Evolutionary conservation across 306 rosid species (phyloP).

Genomic region (Cicer chorassanicum): DNA sequence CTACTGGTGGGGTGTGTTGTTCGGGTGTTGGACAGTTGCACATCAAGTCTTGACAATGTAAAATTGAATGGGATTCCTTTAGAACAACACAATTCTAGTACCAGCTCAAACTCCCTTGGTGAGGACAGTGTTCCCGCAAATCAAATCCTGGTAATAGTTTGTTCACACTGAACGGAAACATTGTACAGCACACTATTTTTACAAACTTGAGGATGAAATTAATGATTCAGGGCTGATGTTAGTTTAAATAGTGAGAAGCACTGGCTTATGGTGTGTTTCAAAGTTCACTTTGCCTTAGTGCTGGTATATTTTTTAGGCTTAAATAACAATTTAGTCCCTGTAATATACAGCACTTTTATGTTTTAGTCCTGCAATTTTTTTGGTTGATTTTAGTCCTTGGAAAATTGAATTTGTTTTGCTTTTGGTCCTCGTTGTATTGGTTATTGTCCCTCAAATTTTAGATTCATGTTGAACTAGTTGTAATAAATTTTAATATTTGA

Average conservation of each 20-base stretch:
- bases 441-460: not conserved
- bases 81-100: slow-evolving; percentile 41
- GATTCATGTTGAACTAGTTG: not conserved
- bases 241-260: slow-evolving; percentile 3
- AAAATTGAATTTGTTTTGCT: no score
- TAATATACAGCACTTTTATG: not conserved
- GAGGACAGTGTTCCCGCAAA: slow-evolving; percentile 46
- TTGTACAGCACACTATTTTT: not conserved
- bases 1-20: slow-evolving; percentile 84
- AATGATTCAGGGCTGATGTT: slow-evolving; percentile 13
- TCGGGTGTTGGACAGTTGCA: slow-evolving; percentile 82
- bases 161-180: slow-evolving; percentile 32
- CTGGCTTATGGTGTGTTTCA: not conserved
- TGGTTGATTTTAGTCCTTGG: not conserved
- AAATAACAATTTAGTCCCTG: not conserved
- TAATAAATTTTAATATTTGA: not conserved
- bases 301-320: not conserved
- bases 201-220: slow-evolving; percentile 21
- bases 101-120: slow-evolving; percentile 34
- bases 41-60: slow-evolving; percentile 57
- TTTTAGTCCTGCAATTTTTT: not conserved
- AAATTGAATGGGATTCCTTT: slow-evolving; percentile 50
- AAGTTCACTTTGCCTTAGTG: not conserved
- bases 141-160: slow-evolving; percentile 58
- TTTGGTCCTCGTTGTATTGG: not conserved